Percentiles rank a stretch among this genome's conserved stretches.
Evolutionary conservation across 495 filamentous ascomycete genomes (phyloP).

Genomic region (Aspergillus panamensis): DNA sequence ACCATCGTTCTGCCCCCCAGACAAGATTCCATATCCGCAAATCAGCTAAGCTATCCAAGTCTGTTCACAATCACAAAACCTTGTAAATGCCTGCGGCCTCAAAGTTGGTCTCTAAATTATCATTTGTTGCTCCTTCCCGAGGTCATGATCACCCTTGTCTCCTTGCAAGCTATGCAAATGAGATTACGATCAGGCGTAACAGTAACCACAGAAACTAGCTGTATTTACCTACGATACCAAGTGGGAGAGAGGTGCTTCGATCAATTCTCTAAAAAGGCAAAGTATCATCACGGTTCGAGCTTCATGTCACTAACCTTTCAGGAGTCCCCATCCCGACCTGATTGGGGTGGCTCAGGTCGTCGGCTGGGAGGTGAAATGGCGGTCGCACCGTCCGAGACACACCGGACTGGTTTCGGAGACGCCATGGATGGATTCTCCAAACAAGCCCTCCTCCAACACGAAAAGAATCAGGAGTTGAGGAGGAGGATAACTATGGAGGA

Average conservation of each 20-base stretch:
- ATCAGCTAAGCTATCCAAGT: not conserved
- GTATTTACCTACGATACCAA: not conserved
- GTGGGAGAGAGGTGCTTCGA: not conserved
- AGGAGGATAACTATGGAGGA: not conserved
- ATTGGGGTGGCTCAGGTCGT: slow-evolving; percentile 16
- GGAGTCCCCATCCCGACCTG: not conserved
- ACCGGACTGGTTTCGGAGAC: slow-evolving; percentile 13
- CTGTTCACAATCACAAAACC: slow-evolving; percentile 5
- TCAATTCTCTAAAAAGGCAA: not conserved
- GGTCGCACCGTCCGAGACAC: slow-evolving; percentile 19
- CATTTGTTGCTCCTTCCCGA: slow-evolving; percentile 11
- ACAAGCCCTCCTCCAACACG: not conserved
- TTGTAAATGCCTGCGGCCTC: not conserved
- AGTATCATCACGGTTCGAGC: not conserved
- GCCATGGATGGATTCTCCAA: slow-evolving; percentile 17
- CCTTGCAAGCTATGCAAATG: slow-evolving; percentile 8
- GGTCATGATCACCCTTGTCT: not conserved
- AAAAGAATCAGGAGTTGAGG: not conserved
- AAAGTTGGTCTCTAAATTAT: slow-evolving; percentile 4
- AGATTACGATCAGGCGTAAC: slow-evolving; percentile 1
- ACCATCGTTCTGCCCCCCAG: not conserved
- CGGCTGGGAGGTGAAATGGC: slow-evolving; percentile 15
- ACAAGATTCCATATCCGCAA: not conserved
- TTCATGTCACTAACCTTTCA: not conserved
- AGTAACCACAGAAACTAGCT: not conserved